Evolutionary conservation across 108 stramenopile genomes (phyloP), one percentile per base, ranked within the genome.

Genomic region (Nitzschia sp.): DNA sequence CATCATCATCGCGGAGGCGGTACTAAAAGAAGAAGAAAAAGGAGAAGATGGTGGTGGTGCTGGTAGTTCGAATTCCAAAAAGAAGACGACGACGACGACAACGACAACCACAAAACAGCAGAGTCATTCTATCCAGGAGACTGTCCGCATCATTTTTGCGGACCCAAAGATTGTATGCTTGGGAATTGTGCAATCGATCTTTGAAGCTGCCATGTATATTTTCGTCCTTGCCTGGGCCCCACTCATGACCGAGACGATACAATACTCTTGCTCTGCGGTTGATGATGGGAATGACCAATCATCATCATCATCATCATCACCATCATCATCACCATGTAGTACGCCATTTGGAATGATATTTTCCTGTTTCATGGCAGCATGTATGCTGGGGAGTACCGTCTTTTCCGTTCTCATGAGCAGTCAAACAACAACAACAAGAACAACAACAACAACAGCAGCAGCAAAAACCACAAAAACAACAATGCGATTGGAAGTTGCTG

Each of bases 141-240:
- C 85, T 2, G 32, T 90, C 21, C 57, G 55, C 8, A 72, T 82
- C 0, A 75, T 90, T 31, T 62, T 62, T 26, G 46, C 62, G 1
- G 90, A 96, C 67, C 72, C 83, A 25, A 82, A 87, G 34, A 90
- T 98, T 57, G 74, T 86, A 71, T 72, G 93, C 65, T 87, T 96
- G 19, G 96, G 94, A 9, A 76, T 81, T 9, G 84, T 88, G 27
- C 97, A 98, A 79, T 84, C 86, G 6, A 63, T 96, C 22, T 98
- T 96, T 69, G 97, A 98, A 71, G 93, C 90, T 8, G 91, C 94
- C 66, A 98, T 97, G 97, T 95, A 96, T 75, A 89, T 93, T 61
- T 98, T 96, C 72, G 95, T 98, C 11, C 72, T 97, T 19, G 75
- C 91, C 65, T 98, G 97, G 97, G 92, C 96, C 3, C 97, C 96